These are phyloP conservation scores for Vanrija sp. DNA, from an alignment of 1,284 basidiomycete genomes.

Conservation along the genomic window DNA sequence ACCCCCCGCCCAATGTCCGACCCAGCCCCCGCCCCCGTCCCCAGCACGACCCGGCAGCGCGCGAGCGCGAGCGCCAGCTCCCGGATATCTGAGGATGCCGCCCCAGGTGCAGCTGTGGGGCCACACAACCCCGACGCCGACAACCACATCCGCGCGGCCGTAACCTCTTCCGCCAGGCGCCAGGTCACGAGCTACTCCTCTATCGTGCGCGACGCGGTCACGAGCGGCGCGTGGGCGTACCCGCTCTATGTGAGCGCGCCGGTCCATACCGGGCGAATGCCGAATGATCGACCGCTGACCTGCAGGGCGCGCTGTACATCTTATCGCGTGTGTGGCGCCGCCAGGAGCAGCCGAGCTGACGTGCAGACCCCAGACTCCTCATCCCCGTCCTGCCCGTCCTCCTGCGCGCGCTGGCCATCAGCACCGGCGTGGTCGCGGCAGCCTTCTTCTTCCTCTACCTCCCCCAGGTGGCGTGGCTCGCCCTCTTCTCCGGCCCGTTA, in stretches of 20 bases:
- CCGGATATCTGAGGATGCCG: too few relatives aligned
- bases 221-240: conserved; percentile 50
- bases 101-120: too few relatives aligned
- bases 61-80: too few relatives aligned
- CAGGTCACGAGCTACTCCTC: conserved; percentile 32
- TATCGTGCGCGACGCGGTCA: conserved; percentile 43
- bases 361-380: conserved; percentile 47
- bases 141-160: conserved; percentile 1
- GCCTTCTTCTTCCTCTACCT: conserved; percentile 64
- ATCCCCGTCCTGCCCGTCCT: conserved; percentile 47
- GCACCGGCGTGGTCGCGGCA: conserved; percentile 49
- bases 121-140: too few relatives aligned
- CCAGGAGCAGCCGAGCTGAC: background rate
- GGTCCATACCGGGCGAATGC: too few relatives aligned
- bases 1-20: too few relatives aligned
- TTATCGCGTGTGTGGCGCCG: conserved; percentile 27
- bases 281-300: conserved; percentile 3
- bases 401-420: conserved; percentile 39
- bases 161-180: conserved; percentile 27
- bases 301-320: conserved; percentile 48
- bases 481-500: conserved; percentile 61
- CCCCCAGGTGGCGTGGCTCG: conserved; percentile 64
- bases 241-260: conserved; percentile 48
- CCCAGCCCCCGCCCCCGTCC: too few relatives aligned
- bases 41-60: too few relatives aligned